These are phyloP conservation scores for Colletotrichum eleusines DNA, from an alignment of 2,329 filamentous ascomycete species.

Conservation along the genomic window DNA sequence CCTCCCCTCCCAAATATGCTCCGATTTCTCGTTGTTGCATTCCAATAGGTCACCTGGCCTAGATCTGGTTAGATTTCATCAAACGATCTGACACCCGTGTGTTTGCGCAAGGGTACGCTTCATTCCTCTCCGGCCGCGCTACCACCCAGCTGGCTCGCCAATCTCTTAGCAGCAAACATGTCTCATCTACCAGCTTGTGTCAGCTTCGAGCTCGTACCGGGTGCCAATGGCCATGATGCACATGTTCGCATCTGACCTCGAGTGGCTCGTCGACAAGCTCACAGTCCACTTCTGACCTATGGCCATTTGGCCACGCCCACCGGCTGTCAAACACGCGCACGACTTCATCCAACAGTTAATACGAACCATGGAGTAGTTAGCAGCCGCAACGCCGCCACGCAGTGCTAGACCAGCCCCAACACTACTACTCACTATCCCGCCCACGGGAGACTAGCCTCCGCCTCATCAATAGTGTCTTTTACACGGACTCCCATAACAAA, in stretches of 20 bases:
- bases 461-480: slow-evolving; percentile 27
- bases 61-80: slow-evolving; percentile 41
- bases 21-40: slow-evolving; percentile 25
- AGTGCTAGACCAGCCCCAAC: slow-evolving; percentile 26
- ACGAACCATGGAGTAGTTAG: slow-evolving; percentile 22
- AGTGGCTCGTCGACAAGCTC: slow-evolving; percentile 18
- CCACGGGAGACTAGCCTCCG: slow-evolving; percentile 23
- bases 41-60: slow-evolving; percentile 35
- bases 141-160: slow-evolving; percentile 36
- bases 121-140: slow-evolving; percentile 26
- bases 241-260: slow-evolving; percentile 3
- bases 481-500: slow-evolving; percentile 20
- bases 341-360: slow-evolving; percentile 22
- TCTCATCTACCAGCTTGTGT: slow-evolving; percentile 25
- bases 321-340: slow-evolving; percentile 29
- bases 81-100: slow-evolving; percentile 41
- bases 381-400: slow-evolving; percentile 16
- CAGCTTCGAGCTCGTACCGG: slow-evolving; percentile 32
- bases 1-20: slow-evolving; percentile 24
- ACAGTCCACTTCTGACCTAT: slow-evolving; percentile 1
- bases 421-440: slow-evolving; percentile 14
- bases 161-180: slow-evolving; percentile 30
- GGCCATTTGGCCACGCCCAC: slow-evolving; percentile 25
- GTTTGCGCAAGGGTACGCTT: slow-evolving; percentile 32
- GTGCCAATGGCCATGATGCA: slow-evolving; percentile 20